Percentiles rank a stretch among this genome's conserved stretches.
Evolutionary conservation across 768 basidiomycete species (phyloP).

Genomic region (Coprinopsis sp.): DNA sequence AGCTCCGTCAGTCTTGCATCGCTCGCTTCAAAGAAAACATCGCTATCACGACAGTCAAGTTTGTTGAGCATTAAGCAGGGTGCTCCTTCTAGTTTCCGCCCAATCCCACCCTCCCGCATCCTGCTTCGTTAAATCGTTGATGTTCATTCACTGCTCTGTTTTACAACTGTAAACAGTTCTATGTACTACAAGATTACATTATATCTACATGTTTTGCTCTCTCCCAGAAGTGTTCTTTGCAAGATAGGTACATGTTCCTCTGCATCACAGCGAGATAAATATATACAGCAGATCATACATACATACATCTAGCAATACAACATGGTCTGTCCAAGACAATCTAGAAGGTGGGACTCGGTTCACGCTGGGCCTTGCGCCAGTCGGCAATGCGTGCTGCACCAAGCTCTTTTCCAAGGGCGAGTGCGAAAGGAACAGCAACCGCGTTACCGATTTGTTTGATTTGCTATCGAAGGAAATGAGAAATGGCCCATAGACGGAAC

Average conservation of each 20-base stretch:
- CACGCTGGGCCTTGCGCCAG: conserved; percentile 41
- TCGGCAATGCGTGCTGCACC: conserved; percentile 40
- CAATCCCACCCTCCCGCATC: conserved; percentile 1
- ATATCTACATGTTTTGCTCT: too few relatives aligned
- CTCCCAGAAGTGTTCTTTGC: too few relatives aligned
- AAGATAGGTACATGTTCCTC: too few relatives aligned
- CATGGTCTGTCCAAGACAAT: background rate
- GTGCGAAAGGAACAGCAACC: conserved; percentile 66
- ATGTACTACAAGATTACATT: too few relatives aligned
- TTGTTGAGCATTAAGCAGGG: background rate
- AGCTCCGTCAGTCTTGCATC: conserved; percentile 2
- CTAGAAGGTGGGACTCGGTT: conserved; percentile 41
- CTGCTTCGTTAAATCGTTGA: background rate
- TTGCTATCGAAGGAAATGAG: conserved; percentile 42
- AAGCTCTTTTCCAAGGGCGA: conserved; percentile 52
- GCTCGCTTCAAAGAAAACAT: conserved; percentile 2
- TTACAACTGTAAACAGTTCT: too few relatives aligned
- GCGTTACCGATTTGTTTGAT: conserved; percentile 77
- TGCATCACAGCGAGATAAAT: too few relatives aligned
- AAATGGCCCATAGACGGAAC: background rate
- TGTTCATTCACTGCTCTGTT: background rate
- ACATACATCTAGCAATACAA: too few relatives aligned
- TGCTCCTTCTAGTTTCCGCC: conserved; percentile 3
- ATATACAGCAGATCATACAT: too few relatives aligned
- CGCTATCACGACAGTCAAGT: background rate